Evolutionary conservation across 331 rosid species (phyloP), one percentile per base, ranked within the genome.

Genomic region (Quercus tomentella): DNA sequence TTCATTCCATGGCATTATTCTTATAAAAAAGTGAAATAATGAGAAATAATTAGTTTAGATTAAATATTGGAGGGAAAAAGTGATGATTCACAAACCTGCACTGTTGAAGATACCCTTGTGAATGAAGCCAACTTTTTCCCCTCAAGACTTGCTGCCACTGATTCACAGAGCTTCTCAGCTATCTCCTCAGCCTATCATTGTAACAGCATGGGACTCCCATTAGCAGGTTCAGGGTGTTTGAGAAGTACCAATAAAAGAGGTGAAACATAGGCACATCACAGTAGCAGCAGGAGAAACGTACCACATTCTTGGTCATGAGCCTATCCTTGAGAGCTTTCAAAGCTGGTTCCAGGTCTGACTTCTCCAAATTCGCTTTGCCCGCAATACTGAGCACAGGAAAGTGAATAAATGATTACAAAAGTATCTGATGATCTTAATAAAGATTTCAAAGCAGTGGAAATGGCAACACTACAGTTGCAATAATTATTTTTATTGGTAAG

Each of bases 231-330:
- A 35, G 76, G 10, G 65, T 77, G 77, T 60, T 67, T 31, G 21
- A 75, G 33, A 82, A 8, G 22, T 61, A 77, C 74, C 10, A n/a
- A 35, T 6, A 41, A 15, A 75, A 45, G 72, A 57, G 9, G 25
- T 55, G 41, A 55, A 43, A 67, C 35, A 74, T 28, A 49, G 41
- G 76, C n/a, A 45, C 21, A 77, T 57, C 37, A 63, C 15, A 31
- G 15, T 76, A 63, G 41, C 55, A 68, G 41, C 16, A n/a, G 45
- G 25, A 76, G 75, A 63, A 69, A 73, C 94, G 81, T 87, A 95
- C 99, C 96, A 95, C 99, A 76, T 95, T 95, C 97, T 95, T 95
- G 79, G 98, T 95, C 99, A 95, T 95, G 67, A 95, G 93, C 88
- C 96, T 90, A 78, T 94, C 97, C 87, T 94, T 94, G 54, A 94